Base-by-base conservation (phyloP, 495 filamentous ascomycete species). In the Margaritispora aquatica region DNA sequence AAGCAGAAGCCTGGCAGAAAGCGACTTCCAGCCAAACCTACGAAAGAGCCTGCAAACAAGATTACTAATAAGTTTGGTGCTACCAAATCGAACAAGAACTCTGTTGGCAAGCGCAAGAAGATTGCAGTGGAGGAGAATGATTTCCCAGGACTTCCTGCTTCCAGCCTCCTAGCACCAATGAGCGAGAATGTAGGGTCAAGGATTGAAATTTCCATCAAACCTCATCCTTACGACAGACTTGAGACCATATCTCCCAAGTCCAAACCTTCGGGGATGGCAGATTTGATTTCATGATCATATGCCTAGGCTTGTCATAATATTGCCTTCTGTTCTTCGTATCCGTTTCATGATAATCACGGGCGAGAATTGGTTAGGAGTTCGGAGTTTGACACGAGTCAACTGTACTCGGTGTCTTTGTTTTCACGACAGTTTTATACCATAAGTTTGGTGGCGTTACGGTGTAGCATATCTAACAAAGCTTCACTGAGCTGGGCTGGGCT, bases 51-150 rank as follows among this genome's bases (percentile, higher is more conserved):
- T 15, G 19, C 36, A 31, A 66, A 62, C 36, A 66, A 54, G 13
- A 65, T 67, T 56, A 66, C 58, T 1, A 59, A 41, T 29, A 58
- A 60, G 8, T 64, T 62, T 13, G 55, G 44, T 15, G 22, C 51
- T 20, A 57, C 66, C 2, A 64, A 65, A 36, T 36, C 65, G 26
- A 54, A 64, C 1, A 69, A 67, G 61, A 70, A 19, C 49, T 66
- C 24, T 52, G 58, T n/a, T 57, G 66, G 44, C 68, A 67, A 54
- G 71, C 68, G 41, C 27, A 53, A 38, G 51, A 67, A 59, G 36
- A 36, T 22, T n/a, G 26, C 44, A n/a, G 26, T 22, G n/a, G 36
- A 34, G 10, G 47, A 59, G 23, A 24, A 38, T 10, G 7, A 8
- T 10, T 17, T 23, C 13, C 20, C 49, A 13, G 27, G 21, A 29